Percentiles rank a stretch among this genome's conserved stretches.
Conservation (phyloP, 2,329 filamentous ascomycete species). For the Xylaria sp. region DNA sequence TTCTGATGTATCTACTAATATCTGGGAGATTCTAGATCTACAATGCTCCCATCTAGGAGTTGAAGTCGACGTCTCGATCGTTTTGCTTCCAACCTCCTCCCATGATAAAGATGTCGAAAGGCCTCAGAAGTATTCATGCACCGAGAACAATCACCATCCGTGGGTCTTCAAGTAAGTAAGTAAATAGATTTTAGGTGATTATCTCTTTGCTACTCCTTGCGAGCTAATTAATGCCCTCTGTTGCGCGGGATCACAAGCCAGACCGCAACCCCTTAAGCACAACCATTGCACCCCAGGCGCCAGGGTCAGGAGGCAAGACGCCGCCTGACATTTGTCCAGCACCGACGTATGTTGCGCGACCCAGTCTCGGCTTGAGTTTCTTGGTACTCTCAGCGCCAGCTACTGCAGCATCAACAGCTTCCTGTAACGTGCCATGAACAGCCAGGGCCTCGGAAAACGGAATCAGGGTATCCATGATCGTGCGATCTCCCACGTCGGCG, state of each 20-base stretch:
- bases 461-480: conserved; percentile 53
- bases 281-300: conserved; percentile 64
- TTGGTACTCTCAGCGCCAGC: conserved; percentile 58
- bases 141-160: no score
- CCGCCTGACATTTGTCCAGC: conserved; percentile 46
- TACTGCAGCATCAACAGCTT: conserved; percentile 54
- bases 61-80: no score
- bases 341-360: conserved; percentile 63
- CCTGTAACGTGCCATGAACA: conserved; percentile 43
- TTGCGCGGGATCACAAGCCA: conserved; percentile 16
- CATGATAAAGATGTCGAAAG: no score
- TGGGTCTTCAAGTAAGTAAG: background rate
- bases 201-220: background rate
- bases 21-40: no score
- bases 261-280: conserved; percentile 39
- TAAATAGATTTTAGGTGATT: background rate
- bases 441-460: conserved; percentile 46
- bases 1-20: no score
- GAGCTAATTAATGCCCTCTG: no score
- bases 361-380: conserved; percentile 59
- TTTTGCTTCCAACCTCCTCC: no score
- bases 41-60: no score
- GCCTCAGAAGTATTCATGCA: no score
- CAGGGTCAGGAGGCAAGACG: conserved; percentile 60
- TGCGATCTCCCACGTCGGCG: conserved; percentile 51